Evolutionary conservation across 768 basidiomycete genomes (phyloP).

Genomic region (Russula sp.): DNA sequence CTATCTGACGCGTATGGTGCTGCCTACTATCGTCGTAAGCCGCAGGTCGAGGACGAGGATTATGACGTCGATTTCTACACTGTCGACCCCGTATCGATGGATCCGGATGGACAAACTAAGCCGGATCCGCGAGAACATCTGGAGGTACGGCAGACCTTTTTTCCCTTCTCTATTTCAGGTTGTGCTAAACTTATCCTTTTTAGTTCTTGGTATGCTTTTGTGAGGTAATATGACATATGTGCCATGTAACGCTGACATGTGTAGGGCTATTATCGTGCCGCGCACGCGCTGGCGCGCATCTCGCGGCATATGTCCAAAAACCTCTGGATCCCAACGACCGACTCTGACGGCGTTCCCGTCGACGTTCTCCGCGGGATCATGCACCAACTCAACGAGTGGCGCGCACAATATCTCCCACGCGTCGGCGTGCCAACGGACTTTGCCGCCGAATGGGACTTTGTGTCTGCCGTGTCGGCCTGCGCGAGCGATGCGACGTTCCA

Average conservation of each 20-base stretch:
- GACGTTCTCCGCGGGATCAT: slow-evolving; percentile 56
- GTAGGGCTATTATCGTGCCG: slow-evolving; percentile 80
- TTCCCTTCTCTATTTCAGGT: neutral
- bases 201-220: slow-evolving; percentile 60
- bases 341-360: slow-evolving; percentile 70
- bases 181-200: slow-evolving; percentile 17
- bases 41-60: slow-evolving; percentile 72
- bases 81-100: slow-evolving; percentile 52
- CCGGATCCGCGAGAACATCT: slow-evolving; percentile 62
- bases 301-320: slow-evolving; percentile 76
- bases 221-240: slow-evolving; percentile 6
- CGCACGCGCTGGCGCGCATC: slow-evolving; percentile 77
- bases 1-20: slow-evolving; percentile 78
- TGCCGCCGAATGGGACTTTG: slow-evolving; percentile 86
- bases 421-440: slow-evolving; percentile 87
- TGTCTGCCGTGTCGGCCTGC: slow-evolving; percentile 65
- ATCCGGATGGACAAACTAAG: slow-evolving; percentile 34
- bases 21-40: slow-evolving; percentile 80
- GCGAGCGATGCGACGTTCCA: slow-evolving; percentile 88
- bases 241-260: slow-evolving; percentile 17
- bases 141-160: slow-evolving; percentile 46
- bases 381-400: slow-evolving; percentile 59
- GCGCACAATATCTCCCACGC: slow-evolving; percentile 62
- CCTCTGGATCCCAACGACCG: slow-evolving; percentile 74
- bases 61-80: slow-evolving; percentile 88